phyloP scores from a whole-genome alignment of 139 green algal genomes.

The Coccomyxa sp. region DNA sequence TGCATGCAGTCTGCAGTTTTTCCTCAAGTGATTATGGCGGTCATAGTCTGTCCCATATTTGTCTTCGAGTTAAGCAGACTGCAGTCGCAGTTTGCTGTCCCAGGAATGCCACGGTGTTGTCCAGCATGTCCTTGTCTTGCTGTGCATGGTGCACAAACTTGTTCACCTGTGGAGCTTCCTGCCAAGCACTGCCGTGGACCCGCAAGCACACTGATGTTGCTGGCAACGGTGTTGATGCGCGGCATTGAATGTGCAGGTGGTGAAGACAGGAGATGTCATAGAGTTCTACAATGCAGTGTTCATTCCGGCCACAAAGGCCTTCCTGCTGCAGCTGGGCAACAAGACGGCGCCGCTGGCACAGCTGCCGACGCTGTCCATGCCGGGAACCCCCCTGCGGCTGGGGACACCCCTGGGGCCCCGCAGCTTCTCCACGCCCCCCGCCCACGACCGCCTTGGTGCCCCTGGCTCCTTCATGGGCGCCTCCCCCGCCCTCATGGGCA shows the following conservation, averaged over 20 bases:
- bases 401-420: not conserved
- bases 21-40: no score
- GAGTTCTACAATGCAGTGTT: conserved; percentile 89
- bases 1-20: not conserved
- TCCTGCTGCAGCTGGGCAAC: conserved; percentile 12
- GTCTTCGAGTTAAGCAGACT: no score
- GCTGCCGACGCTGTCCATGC: conserved; percentile 2
- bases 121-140: no score
- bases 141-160: no score
- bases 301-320: conserved; percentile 43
- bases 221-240: no score
- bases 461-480: not conserved
- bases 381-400: not conserved
- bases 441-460: not conserved
- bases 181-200: no score
- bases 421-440: conserved; percentile 11
- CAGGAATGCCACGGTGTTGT: no score
- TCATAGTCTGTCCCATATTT: no score
- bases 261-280: conserved; percentile 77
- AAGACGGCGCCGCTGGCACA: not conserved
- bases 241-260: not conserved
- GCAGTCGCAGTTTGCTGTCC: no score
- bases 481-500: not conserved
- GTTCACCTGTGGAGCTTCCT: no score
- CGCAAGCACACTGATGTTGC: no score